Conservation (phyloP, 75 land plant genomes). For the Cupressus sempervirens region DNA sequence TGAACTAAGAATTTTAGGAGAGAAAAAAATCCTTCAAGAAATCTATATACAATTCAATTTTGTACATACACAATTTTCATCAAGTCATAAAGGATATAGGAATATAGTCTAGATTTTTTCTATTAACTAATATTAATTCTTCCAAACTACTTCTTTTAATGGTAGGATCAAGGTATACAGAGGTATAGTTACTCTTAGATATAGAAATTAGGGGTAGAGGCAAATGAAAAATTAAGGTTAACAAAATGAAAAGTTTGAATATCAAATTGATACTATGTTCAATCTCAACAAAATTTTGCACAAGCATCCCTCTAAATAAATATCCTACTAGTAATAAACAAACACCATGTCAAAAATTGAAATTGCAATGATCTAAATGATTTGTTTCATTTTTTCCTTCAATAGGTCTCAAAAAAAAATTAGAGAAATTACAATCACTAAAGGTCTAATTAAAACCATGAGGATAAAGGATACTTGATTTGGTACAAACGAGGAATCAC, state of each 20-base stretch:
- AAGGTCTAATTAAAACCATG: slow-evolving; percentile 40
- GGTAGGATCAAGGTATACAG: not conserved
- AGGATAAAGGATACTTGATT: slow-evolving; percentile 40
- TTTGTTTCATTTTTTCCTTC: slow-evolving; percentile 1
- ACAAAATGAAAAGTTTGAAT: slow-evolving; percentile 24
- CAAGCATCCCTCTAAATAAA: slow-evolving; percentile 28
- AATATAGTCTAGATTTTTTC: not conserved
- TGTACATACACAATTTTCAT: too few relatives aligned
- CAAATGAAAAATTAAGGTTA: slow-evolving; percentile 29
- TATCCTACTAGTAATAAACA: slow-evolving; percentile 40
- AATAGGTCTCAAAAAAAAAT: slow-evolving; percentile 41
- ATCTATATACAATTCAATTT: too few relatives aligned
- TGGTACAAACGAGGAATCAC: slow-evolving; percentile 35
- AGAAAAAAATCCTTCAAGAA: too few relatives aligned
- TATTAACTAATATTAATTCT: not conserved
- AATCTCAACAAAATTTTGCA: slow-evolving; percentile 24
- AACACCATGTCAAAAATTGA: slow-evolving; percentile 35
- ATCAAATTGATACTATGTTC: slow-evolving; percentile 6
- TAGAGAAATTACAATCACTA: slow-evolving; percentile 25
- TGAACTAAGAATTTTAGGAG: too few relatives aligned
- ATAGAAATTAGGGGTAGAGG: slow-evolving; percentile 7
- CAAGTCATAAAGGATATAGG: too few relatives aligned
- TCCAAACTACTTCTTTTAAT: not conserved
- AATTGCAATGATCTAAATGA: slow-evolving; percentile 15
- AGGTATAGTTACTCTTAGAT: not conserved